Percentiles rank a stretch among this genome's conserved stretches.
phyloP scores from a whole-genome alignment of 805 yeast genomes.

The Saccharomycopsis babjevae region DNA sequence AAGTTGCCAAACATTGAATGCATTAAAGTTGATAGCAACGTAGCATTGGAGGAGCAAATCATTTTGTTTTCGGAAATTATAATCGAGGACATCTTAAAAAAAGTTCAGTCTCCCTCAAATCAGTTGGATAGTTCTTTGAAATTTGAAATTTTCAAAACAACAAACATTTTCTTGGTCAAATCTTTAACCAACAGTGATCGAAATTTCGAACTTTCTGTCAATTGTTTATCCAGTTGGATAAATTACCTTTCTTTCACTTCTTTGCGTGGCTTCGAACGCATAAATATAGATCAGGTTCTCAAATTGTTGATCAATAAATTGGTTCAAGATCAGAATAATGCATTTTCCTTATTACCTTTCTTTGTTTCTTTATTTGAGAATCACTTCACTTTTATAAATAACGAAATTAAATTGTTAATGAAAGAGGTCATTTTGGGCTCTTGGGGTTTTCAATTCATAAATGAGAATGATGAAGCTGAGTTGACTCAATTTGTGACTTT shows the following conservation, averaged over 20 bases:
- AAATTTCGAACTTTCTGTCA: background rate
- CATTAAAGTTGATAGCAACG: background rate
- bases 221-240: background rate
- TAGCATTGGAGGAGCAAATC: background rate
- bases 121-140: constrained; percentile 32
- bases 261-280: background rate
- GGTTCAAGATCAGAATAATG: background rate
- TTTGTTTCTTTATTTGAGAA: background rate
- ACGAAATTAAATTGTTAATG: background rate
- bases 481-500: background rate
- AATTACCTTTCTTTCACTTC: background rate
- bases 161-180: constrained; percentile 21
- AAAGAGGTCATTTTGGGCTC: background rate
- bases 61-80: constrained; percentile 35
- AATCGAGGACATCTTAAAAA: constrained; percentile 41
- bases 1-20: background rate
- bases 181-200: constrained; percentile 6
- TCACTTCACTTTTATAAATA: background rate
- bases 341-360: background rate
- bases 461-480: background rate
- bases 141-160: constrained; percentile 26
- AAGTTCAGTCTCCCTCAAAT: constrained; percentile 1
- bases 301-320: background rate
- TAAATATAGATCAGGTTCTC: background rate
- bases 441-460: background rate